phyloP scores from a whole-genome alignment of 305 asterid species.

The Fraxinus albicans region DNA sequence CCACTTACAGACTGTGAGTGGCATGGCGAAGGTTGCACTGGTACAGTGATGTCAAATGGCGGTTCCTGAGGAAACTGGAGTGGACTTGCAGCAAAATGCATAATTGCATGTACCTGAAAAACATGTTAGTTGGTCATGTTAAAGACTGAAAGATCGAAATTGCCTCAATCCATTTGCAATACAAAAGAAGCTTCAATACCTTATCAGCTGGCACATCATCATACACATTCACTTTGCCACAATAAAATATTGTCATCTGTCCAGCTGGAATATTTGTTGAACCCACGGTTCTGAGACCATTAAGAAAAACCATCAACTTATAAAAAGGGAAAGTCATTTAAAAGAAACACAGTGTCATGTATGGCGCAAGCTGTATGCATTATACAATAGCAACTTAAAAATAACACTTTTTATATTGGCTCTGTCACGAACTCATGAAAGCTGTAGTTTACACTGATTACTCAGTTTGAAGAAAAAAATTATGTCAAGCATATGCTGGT shows the following conservation, averaged over 20 bases:
- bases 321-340: constrained; percentile 20
- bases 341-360: constrained; percentile 9
- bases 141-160: constrained; percentile 9
- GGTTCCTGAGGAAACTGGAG: constrained; percentile 54
- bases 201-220: constrained; percentile 80
- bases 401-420: neutral
- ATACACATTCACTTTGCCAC: constrained; percentile 85
- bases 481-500: neutral
- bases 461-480: neutral
- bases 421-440: neutral
- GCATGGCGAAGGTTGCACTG: constrained; percentile 47
- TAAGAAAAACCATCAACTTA: constrained; percentile 7
- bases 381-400: neutral
- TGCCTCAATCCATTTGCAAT: constrained; percentile 10
- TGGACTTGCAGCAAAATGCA: constrained; percentile 84
- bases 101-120: constrained; percentile 60
- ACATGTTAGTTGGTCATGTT: neutral
- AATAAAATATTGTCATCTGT: constrained; percentile 88
- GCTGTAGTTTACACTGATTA: neutral
- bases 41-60: constrained; percentile 37
- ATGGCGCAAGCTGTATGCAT: constrained; percentile 11
- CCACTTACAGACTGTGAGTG: constrained; percentile 44
- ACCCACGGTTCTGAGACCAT: constrained; percentile 47
- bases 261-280: constrained; percentile 48
- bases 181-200: constrained; percentile 45